Conservation (phyloP, 306 rosid genomes). For the Pterocarpus macrocarpus region DNA sequence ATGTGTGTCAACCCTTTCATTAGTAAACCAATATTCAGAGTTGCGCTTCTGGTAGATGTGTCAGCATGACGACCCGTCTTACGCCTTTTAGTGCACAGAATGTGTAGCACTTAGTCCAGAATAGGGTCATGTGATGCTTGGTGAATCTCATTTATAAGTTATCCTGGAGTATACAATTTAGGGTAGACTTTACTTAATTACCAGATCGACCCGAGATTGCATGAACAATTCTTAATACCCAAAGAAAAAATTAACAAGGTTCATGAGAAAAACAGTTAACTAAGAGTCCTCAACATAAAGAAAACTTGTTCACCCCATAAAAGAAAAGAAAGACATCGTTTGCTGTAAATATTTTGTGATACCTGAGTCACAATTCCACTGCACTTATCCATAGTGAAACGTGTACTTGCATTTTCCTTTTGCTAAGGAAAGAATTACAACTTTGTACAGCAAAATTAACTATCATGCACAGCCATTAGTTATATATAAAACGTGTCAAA, state of each 20-base stretch:
- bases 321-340: too few species aligned
- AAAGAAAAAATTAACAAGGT: neutral
- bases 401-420: slow-evolving; percentile 3
- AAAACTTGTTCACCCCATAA: too few species aligned
- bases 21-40: slow-evolving; percentile 12
- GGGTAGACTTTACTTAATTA: too few species aligned
- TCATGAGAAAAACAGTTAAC: neutral
- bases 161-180: too few species aligned
- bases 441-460: neutral
- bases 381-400: neutral
- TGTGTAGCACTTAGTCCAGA: neutral
- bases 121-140: neutral
- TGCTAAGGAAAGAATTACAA: neutral
- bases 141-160: neutral
- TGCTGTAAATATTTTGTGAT: neutral
- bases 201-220: too few species aligned
- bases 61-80: slow-evolving; percentile 44
- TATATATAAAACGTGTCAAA: slow-evolving; percentile 31
- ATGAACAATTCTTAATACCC: too few species aligned
- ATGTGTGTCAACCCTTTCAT: slow-evolving; percentile 19
- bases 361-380: too few species aligned
- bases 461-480: neutral
- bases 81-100: slow-evolving; percentile 11
- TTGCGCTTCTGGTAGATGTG: slow-evolving; percentile 16
- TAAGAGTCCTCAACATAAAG: too few species aligned